Base-by-base conservation (phyloP, 2,329 filamentous ascomycete species). In the Stromatinia cepivora region DNA sequence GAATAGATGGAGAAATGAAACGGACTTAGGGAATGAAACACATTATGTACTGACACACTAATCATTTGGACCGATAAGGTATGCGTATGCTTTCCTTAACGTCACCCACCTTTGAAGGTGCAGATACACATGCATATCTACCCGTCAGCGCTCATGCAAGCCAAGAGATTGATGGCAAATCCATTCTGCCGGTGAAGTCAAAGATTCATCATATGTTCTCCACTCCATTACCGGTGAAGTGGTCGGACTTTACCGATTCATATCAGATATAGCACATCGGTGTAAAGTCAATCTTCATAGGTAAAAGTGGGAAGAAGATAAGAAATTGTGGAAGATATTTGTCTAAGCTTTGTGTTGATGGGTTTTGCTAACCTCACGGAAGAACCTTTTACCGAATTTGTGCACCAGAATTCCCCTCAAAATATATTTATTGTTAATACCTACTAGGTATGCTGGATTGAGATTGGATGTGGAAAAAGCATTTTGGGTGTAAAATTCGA, bases 271-370 rank as follows among this genome's bases (percentile, higher is more conserved):
- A 62, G 58, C 34, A 50, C 59, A 34, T 22, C 20, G 20, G 28
- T 36, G 39, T n/a, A 50, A 48, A 34, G n/a, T 50, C 8, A 50
- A 17, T 25, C 45, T 17, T 50, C 20, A 10, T 31, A 17, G 11
- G 45, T 46, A 63, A 45, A 36, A 25, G 59, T 63, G 59, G 59
- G 31, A 50, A 63, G 45, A 25, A 63, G 59, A 63, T 63, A 63
- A 50, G 59, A 62, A 50, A 22, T 20, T 6, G 45, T 36, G 45
- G 15, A 62, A 34, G 39, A 45, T 17, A 28, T 46, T 46, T 28
- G 25, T 31, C 25, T 61, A n/a, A 58, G n/a, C 34, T 57, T 39
- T 57, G 54, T 11, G 11, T 17, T 59, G 48, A 52, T 25, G 39
- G 39, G 13, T 42, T 42, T 42, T 42, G 39, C 39, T 17, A 42